Evolutionary conservation across 2,329 filamentous ascomycete species (phyloP).

Genomic region (Ascochyta lentis): DNA sequence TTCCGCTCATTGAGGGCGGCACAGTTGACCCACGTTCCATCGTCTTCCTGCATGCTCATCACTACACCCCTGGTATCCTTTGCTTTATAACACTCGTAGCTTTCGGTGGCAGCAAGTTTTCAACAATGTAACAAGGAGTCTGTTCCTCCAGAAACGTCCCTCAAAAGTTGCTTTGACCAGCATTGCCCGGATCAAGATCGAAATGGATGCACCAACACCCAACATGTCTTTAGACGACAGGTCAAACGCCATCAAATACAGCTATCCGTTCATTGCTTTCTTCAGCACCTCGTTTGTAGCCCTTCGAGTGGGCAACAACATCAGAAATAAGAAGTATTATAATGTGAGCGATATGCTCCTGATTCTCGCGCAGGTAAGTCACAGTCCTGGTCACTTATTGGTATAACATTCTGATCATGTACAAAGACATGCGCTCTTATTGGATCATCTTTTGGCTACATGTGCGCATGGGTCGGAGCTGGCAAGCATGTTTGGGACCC

Average conservation of each 20-base stretch:
- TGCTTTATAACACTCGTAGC: constrained; percentile 4
- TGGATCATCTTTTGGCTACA: constrained; percentile 4
- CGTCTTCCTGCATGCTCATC: constrained; percentile 1
- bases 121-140: background rate
- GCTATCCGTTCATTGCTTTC: constrained; percentile 3
- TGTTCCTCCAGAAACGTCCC: background rate
- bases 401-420: background rate
- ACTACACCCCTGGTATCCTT: background rate
- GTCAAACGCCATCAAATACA: constrained; percentile 6
- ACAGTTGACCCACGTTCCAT: constrained; percentile 6
- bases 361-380: background rate
- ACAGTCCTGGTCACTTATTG: too few species aligned
- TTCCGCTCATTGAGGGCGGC: background rate
- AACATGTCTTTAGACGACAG: constrained; percentile 8
- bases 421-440: background rate
- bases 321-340: constrained; percentile 10
- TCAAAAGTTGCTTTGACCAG: background rate
- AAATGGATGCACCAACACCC: background rate
- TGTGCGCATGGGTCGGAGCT: background rate
- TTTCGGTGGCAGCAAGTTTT: background rate
- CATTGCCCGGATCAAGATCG: background rate
- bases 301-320: constrained; percentile 11
- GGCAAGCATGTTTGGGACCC: constrained; percentile 16
- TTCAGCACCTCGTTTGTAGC: constrained; percentile 9
- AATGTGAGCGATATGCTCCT: constrained; percentile 16